Base-by-base conservation (phyloP, 257 asterid species). In the Penstemon newberryi region DNA sequence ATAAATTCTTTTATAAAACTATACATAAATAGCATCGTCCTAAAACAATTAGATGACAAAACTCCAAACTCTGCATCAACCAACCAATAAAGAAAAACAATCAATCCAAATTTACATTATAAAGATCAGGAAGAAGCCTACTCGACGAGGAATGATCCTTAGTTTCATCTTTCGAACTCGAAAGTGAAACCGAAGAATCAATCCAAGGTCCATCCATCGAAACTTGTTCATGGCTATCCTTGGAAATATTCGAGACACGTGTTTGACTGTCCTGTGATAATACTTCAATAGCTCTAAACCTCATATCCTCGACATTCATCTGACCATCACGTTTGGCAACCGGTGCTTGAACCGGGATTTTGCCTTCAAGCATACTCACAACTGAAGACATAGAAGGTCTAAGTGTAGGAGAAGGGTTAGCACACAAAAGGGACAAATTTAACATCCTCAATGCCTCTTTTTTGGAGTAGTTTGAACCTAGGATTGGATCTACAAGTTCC, bases 341-440 rank as follows among this genome's bases (percentile, higher is more conserved):
- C 36, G 85, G 85, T 9, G 85, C 83, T 73, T 80, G 85, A 54
- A 83, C 81, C 0, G 83, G 78, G 6, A 80, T 72, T 71, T 83
- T 72, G 2, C 87, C 87, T n/a, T 83, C 73, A 15, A 83, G 83
- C 87, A 83, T 83, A 13, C 77, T 72, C 63, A 83, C 83, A 6
- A 73, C 87, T 3, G 83, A 77, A 13, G 85, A 75, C 87, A 83
- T 80, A 69, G 72, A 45, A 43, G 87, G 87, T 73, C 87, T 67
- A 44, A 80, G 79, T 46, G 87, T 56, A 6, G 85, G 85, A 9
- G 85, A 80, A 5, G 83, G 80, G 36, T 83, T 78, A 37, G 85
- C 64, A 69, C 85, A 83, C 46, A 77, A 13, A 4, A 83, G 70
- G 7, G 83, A 75, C 56, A 83, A 33, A 25, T 75, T 74, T 4